Evolutionary conservation across 2,329 filamentous ascomycete genomes (phyloP), one percentile per base, ranked within the genome.

Genomic region (Claviceps digitariae): DNA sequence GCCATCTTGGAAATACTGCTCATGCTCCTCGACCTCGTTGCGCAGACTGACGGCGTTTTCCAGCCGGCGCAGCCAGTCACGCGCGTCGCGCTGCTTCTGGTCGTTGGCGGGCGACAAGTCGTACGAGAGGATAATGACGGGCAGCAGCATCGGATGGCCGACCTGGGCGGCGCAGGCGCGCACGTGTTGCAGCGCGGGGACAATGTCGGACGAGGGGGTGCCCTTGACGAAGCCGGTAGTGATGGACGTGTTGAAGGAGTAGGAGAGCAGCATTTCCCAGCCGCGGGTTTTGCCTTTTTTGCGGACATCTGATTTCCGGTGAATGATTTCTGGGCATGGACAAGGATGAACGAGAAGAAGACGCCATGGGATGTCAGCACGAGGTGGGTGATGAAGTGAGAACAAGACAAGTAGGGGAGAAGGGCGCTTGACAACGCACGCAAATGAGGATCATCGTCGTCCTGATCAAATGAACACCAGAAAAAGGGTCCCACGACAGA

Each of bases 271-370:
- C 53, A 82, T 70, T 66, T 83, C 81, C 78, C 79, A 83, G 46
- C 81, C 81, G 53, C 81, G 75, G 17, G 80, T 83, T 61, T 72
- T 73, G 56, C 78, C 79, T 67, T 79, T 82, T 63, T 83, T 83
- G 50, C 78, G 76, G 36, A 83, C 80, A 60, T 83, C 80, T n/a
- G 77, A 81, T 65, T 83, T 83, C 58, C 81, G 76, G 61, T 79
- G 81, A 55, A 83, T 73, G 58, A 83, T 77, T 60, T 83, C 75
- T 78, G 36, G 9, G 36, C 7, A 25, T n/a, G n/a, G n/a, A n/a
- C n/a, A n/a, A n/a, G n/a, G n/a, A n/a, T n/a, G n/a, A n/a, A n/a
- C n/a, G n/a, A n/a, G n/a, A n/a, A n/a, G n/a, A n/a, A n/a, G n/a
- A n/a, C n/a, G n/a, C 27, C 27, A 29, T 29, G 27, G 27, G 4